Percentiles rank a stretch among this genome's conserved stretches.
Evolutionary conservation across 1,284 basidiomycete genomes (phyloP).

Genomic region (Meripilus lineatus): DNA sequence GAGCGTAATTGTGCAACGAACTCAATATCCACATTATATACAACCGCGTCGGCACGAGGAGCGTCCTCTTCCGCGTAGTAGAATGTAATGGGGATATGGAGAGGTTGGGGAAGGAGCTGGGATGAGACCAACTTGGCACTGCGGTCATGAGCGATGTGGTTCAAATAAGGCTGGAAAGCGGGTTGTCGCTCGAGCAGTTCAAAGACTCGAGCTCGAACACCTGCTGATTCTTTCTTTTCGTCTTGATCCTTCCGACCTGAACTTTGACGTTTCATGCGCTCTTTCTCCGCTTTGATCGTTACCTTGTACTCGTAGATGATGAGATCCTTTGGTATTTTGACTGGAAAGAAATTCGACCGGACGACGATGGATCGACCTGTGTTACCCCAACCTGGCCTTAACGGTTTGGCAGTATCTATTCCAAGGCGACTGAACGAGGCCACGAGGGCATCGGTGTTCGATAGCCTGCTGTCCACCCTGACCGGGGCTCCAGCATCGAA

Average conservation of each 20-base stretch:
- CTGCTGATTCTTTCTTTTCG: conserved; percentile 35
- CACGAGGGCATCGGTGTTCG: conserved; percentile 40
- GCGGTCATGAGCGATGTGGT: conserved; percentile 58
- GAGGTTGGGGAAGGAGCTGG: conserved; percentile 48
- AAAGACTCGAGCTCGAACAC: conserved; percentile 43
- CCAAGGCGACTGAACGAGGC: conserved; percentile 36
- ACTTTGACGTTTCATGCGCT: background rate
- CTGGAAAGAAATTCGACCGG: conserved; percentile 65
- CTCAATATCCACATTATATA: conserved; percentile 49
- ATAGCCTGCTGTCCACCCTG: conserved; percentile 26
- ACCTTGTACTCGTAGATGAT: conserved; percentile 59
- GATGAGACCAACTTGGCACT: conserved; percentile 55
- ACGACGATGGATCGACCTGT: conserved; percentile 46
- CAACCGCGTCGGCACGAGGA: conserved; percentile 37
- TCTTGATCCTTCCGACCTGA: conserved; percentile 4
- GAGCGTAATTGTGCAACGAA: conserved; percentile 42
- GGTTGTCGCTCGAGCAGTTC: conserved; percentile 49
- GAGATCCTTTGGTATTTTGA: conserved; percentile 41
- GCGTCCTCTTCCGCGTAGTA: conserved; percentile 49
- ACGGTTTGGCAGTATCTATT: conserved; percentile 41
- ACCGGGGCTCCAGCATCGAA: conserved; percentile 18
- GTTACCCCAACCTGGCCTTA: conserved; percentile 65
- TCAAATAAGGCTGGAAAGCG: conserved; percentile 34
- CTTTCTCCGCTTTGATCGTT: conserved; percentile 35
- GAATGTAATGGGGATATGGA: conserved; percentile 44